phyloP scores from a whole-genome alignment of 768 basidiomycete species.

The Pleurotus tuoliensis region DNA sequence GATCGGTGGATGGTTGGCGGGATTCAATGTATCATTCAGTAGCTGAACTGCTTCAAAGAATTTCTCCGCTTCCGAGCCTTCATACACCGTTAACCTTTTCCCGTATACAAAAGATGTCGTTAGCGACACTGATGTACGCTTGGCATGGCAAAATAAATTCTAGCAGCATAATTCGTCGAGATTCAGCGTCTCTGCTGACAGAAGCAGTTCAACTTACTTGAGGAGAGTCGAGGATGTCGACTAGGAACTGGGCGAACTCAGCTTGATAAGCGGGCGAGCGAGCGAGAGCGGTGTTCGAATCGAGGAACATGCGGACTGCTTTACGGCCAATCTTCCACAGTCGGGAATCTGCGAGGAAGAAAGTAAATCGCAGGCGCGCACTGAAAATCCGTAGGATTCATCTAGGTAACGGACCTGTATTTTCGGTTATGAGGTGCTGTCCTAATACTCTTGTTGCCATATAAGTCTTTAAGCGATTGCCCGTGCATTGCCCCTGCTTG shows the following conservation, averaged over 20 bases:
- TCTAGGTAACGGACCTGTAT: conserved; percentile 2
- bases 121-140: conserved; percentile 13
- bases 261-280: conserved; percentile 23
- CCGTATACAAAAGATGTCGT: conserved; percentile 15
- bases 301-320: conserved; percentile 14
- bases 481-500: conserved; percentile 17
- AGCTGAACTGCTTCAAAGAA: conserved; percentile 6
- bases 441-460: conserved; percentile 11
- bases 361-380: neutral
- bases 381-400: neutral
- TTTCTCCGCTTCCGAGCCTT: conserved; percentile 5
- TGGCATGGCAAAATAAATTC: conserved; percentile 11
- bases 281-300: conserved; percentile 12
- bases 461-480: conserved; percentile 19
- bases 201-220: conserved; percentile 15
- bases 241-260: conserved; percentile 24
- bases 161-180: conserved; percentile 17
- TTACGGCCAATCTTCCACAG: conserved; percentile 15
- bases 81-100: conserved; percentile 10
- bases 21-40: conserved; percentile 3
- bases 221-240: conserved; percentile 22
- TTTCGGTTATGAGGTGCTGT: neutral
- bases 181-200: neutral
- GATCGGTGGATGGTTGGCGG: conserved; percentile 11
- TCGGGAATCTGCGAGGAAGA: neutral